Base-by-base conservation (phyloP, 148 eudicot species). In the Vaccinium corymbosum region DNA sequence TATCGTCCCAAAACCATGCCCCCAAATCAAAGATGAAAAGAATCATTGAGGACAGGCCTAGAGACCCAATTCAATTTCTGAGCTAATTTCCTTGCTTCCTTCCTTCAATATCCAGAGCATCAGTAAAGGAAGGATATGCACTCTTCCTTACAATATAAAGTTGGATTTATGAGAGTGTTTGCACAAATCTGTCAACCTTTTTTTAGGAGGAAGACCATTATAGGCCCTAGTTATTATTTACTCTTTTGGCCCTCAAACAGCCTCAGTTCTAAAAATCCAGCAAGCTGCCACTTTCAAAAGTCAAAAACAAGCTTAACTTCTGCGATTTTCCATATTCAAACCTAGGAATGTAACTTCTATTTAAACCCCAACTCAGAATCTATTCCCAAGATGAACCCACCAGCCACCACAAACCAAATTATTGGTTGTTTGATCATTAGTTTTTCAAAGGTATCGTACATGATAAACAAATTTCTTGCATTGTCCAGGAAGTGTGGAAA, bases 201-300 rank as follows among this genome's bases (percentile, higher is more conserved):
- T 64, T 27, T 64, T 27, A 22, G 66, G 70, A 10, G n/a, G 29
- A 62, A 22, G 73, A 25, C 73, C 73, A 68, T 68, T 68, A 27
- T 12, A 68, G 16, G 35, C 15, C 38, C 38, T 12, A 68, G 38
- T 27, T 27, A 68, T 68, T 25, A 68, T 68, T 25, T 12, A 68
- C 38, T 68, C 38, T 68, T 25, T 27, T 68, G 73, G 73, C 35
- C 73, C 73, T 68, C 73, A 68, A 68, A 68, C 73, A 68, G 38
- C 17, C 73, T 27, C 38, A 27, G 17, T 68, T 68, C 73, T 29
- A 68, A 68, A 68, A 27, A 66, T 0, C 73, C 73, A 27, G 25
- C 25, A 61, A 20, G 66, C 66, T 7, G 7, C 57, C 14, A 53
- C 70, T 64, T 9, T 27, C 38, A 27, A 68, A 68, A 68, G 38